Evolutionary conservation across 306 rosid genomes (phyloP), one percentile per base, ranked within the genome.

Genomic region (Corylus avellana): DNA sequence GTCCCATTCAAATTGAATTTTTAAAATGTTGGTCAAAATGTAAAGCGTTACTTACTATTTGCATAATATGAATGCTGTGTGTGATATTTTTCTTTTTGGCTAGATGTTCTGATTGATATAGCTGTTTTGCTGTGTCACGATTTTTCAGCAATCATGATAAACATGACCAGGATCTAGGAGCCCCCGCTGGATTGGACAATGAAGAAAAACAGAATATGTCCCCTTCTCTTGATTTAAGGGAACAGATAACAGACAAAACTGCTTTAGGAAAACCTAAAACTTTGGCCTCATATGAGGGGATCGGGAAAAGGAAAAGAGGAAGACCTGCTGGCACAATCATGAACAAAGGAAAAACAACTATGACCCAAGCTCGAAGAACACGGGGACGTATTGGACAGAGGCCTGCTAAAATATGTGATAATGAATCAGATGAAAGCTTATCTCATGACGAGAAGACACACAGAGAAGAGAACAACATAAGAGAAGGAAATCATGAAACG

Each of bases 271-370:
- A 78, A 46, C 74, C 54, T 44, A 63, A 37, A 82, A 72, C 72
- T 58, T 63, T 75, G 75, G 75, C 66, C 35, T 59, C 91, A 48
- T 77, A 78, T 11, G 86, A 82, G 86, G 81, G 77, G 70, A 85
- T 75, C 76, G 63, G 82, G 68, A 79, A 78, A 82, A 89, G 91
- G 83, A 91, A 89, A 84, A 83, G 91, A 82, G 94, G 96, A 86
- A 90, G 97, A 85, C 90, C 97, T 71, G 87, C 85, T 29, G 75
- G 87, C 50, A 80, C 77, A 79, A 81, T 82, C 63, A 47, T 12
- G 18, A 88, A 80, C 68, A 90, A 75, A 62, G 85, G 70, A 61
- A 90, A 81, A 82, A 48, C 84, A 35, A 74, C 73, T 37, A 32
- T 67, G 76, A 85, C 82, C 69, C 91, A 86, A 81, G 78, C 87